Base-by-base conservation (phyloP, 2,329 filamentous ascomycete genomes). In the Epichloe festucae region DNA sequence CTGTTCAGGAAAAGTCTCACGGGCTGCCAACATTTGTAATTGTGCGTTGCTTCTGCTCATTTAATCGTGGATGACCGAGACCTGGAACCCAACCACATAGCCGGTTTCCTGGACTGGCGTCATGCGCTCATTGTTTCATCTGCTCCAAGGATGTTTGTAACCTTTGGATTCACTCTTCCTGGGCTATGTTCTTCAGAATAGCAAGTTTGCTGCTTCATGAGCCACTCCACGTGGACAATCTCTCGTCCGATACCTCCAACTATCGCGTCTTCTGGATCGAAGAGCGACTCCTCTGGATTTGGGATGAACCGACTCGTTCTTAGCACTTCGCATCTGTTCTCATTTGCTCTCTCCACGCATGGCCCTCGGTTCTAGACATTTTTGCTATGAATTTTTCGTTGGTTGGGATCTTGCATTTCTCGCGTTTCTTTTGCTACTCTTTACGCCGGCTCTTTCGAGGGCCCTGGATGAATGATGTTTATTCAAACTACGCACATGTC, bases 391-490 rank as follows among this genome's bases (percentile, higher is more conserved):
- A 56, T 57, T 58, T 56, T 54, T 56, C 59, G 56, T 60, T 61
- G 54, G 59, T 50, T 58, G 61, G 52, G 21, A 46, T 17, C 7
- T 8, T 36, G 43, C 47, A 35, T 50, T 48, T 44, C 38, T 15
- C 35, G 36, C 15, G 6, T 42, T 41, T 36, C 34, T 36, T 36
- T 35, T 41, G 14, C 11, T 19, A 31, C 12, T 53, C 17, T 42
- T 46, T 19, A 43, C 17, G 43, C 43, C 39, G 48, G 31, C 44
- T 38, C 48, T 21, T 14, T n/a, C 11, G 27, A 59, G 53, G 59
- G 59, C 56, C 54, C 44, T 52, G 59, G 63, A 67, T 63, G 65
- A 67, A 55, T 59, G 52, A 65, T 62, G 63, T 58, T 62, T 61
- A 59, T 63, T 63, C 43, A 53, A 52, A 55, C 47, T 51, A 48